These are phyloP conservation scores for Xylariaceae sp. DNA, from an alignment of 2,329 filamentous ascomycete genomes.

Conservation along the genomic window DNA sequence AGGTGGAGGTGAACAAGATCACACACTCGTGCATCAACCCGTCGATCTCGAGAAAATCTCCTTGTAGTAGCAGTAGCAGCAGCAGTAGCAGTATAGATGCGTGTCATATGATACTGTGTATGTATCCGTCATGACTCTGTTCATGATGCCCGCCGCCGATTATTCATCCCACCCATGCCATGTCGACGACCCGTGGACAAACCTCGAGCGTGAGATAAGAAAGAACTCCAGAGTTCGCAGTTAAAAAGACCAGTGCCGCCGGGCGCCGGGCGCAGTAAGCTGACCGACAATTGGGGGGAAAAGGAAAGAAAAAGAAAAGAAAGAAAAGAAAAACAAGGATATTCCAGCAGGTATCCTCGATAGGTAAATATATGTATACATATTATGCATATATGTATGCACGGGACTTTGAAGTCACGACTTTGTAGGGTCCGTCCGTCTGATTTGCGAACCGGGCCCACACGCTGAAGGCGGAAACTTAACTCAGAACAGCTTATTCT, in stretches of 20 bases:
- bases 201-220: background rate
- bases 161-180: constrained; percentile 1
- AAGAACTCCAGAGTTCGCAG: background rate
- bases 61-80: constrained; percentile 3
- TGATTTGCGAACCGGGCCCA: too few relatives aligned
- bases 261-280: background rate
- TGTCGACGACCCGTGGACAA: background rate
- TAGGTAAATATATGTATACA: background rate
- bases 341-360: background rate
- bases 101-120: background rate
- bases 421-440: too few relatives aligned
- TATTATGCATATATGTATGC: background rate
- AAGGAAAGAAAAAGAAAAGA: background rate
- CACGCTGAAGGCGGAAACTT: background rate
- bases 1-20: background rate
- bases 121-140: background rate
- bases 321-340: background rate
- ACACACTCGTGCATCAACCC: background rate
- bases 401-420: too few relatives aligned
- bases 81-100: background rate
- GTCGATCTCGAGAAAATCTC: constrained; percentile 22
- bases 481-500: background rate
- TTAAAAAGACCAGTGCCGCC: background rate
- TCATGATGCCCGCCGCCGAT: background rate
- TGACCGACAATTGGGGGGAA: background rate